Conservation (phyloP, 495 filamentous ascomycete genomes). For the Penicillium goetzii region DNA sequence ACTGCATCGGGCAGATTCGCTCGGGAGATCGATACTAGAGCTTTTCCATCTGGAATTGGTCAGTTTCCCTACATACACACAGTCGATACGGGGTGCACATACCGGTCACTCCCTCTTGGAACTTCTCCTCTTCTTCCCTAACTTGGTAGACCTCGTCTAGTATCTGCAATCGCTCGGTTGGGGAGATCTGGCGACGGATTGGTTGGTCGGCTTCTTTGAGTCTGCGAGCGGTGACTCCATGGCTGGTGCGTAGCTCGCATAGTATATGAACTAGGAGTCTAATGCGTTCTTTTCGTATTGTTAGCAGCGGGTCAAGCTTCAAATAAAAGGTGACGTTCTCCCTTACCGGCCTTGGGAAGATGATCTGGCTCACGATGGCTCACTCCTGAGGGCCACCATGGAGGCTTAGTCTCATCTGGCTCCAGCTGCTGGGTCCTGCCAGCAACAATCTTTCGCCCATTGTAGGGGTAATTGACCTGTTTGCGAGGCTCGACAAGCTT, state of each 20-base stretch:
- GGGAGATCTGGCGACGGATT: slow-evolving; percentile 47
- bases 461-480: slow-evolving; percentile 80
- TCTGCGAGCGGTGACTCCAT: slow-evolving; percentile 41
- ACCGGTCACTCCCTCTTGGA: slow-evolving; percentile 60
- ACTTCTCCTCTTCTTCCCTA: slow-evolving; percentile 63
- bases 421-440: slow-evolving; percentile 42
- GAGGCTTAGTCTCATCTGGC: slow-evolving; percentile 56
- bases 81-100: slow-evolving; percentile 21
- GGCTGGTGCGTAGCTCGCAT: slow-evolving; percentile 43
- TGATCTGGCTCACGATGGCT: slow-evolving; percentile 82
- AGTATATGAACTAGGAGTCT: slow-evolving; percentile 64
- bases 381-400: slow-evolving; percentile 75
- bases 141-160: slow-evolving; percentile 70
- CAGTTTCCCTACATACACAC: neutral
- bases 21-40: slow-evolving; percentile 36
- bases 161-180: slow-evolving; percentile 42
- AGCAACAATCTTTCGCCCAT: slow-evolving; percentile 51
- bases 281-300: slow-evolving; percentile 55
- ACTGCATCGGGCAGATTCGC: slow-evolving; percentile 39
- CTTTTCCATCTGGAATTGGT: slow-evolving; percentile 25
- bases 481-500: slow-evolving; percentile 83
- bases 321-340: neutral
- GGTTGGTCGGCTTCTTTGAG: slow-evolving; percentile 48
- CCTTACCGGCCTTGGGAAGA: slow-evolving; percentile 68
- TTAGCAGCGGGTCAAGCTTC: neutral